phyloP scores from a whole-genome alignment of 1,284 basidiomycete genomes.

The Pterulicium gracile region DNA sequence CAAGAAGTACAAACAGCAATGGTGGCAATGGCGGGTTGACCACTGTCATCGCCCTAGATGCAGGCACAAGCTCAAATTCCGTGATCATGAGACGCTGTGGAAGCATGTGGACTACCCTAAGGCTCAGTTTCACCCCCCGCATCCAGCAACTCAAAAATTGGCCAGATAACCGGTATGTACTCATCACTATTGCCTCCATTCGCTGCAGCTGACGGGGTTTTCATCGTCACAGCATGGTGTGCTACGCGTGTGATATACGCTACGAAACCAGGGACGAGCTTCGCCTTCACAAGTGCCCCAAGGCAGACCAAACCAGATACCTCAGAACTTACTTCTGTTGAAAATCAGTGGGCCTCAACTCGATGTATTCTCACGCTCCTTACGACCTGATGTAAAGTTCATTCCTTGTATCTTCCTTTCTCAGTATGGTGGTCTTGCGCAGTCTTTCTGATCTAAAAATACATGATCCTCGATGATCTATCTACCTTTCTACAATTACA shows the following conservation, averaged over 20 bases:
- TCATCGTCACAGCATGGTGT: background rate
- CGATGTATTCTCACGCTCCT: background rate
- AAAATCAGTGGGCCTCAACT: background rate
- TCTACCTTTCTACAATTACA: too few relatives aligned
- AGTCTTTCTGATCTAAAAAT: background rate
- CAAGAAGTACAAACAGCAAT: background rate
- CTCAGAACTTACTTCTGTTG: background rate
- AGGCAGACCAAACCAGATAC: too few relatives aligned
- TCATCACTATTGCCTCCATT: background rate
- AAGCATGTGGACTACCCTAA: background rate
- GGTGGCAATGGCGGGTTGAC: background rate
- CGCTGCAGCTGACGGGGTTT: background rate
- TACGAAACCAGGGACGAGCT: background rate
- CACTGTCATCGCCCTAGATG: background rate
- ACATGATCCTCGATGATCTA: background rate
- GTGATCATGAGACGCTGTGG: too few relatives aligned
- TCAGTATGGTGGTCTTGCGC: background rate
- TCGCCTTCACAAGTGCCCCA: background rate
- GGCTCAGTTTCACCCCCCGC: background rate
- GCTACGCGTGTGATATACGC: background rate
- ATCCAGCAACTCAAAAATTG: background rate
- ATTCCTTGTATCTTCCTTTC: background rate
- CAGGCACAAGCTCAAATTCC: background rate
- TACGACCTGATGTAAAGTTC: background rate
- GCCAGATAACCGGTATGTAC: background rate